Percentiles rank a stretch among this genome's conserved stretches.
Conservation (phyloP, 139 green algal species). For the Raphidocelis subcapitata region DNA sequence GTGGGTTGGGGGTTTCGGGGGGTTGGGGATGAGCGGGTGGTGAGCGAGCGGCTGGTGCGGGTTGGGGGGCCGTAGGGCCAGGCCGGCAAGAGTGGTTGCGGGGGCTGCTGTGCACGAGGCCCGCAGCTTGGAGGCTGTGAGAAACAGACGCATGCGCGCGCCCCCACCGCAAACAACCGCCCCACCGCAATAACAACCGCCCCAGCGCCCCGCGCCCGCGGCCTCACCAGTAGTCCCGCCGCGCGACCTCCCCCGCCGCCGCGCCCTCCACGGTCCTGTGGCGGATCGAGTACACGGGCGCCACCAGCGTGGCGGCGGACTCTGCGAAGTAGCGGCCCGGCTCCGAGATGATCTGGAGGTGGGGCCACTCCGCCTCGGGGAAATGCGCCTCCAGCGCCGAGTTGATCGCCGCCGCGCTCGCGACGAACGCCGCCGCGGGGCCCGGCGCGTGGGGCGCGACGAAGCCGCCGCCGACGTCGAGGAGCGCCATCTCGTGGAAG, state of each 20-base stretch:
- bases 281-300: conserved; percentile 82
- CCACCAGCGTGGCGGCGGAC: conserved; percentile 73
- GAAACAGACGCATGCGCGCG: too few species aligned
- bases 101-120: too few species aligned
- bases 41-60: too few species aligned
- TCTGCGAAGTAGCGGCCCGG: conserved; percentile 98
- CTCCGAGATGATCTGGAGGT: conserved; percentile 87
- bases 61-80: too few species aligned
- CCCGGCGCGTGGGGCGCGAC: conserved; percentile 63
- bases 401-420: conserved; percentile 84
- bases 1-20: background rate
- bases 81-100: too few species aligned
- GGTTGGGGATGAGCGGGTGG: too few species aligned
- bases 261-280: conserved; percentile 31
- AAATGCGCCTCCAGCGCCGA: conserved; percentile 84
- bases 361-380: conserved; percentile 37
- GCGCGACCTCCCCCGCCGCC: conserved; percentile 9
- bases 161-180: too few species aligned
- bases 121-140: background rate
- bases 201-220: too few species aligned
- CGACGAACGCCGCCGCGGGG: conserved; percentile 72
- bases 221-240: conserved; percentile 80
- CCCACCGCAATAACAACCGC: too few species aligned
- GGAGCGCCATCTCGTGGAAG: conserved; percentile 77
- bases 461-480: conserved; percentile 98